Conservation (phyloP, 176 grass and related monocot genomes). For the Raddia guianensis region DNA sequence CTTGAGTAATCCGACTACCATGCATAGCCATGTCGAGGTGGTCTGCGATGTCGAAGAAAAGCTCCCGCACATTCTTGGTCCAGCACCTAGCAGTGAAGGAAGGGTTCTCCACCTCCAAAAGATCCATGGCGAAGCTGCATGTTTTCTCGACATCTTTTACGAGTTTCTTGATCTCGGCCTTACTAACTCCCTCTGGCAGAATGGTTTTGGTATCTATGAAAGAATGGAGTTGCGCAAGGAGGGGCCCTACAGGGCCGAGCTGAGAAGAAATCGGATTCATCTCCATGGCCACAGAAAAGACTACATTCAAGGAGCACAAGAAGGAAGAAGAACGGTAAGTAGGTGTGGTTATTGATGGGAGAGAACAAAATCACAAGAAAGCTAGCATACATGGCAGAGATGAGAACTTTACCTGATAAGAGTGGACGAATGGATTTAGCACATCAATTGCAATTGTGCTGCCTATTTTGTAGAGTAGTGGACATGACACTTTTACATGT, state of each 20-base stretch:
- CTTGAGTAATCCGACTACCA: background rate
- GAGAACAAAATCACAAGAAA: too few species aligned
- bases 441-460: too few species aligned
- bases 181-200: background rate
- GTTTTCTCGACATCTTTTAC: background rate
- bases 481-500: too few species aligned
- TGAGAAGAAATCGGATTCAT: too few species aligned
- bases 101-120: background rate
- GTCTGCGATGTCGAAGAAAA: background rate
- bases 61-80: constrained; percentile 11
- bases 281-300: too few species aligned
- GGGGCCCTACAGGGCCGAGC: background rate
- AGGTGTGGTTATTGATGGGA: too few species aligned
- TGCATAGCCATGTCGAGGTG: background rate
- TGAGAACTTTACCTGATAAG: too few species aligned
- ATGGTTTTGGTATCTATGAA: background rate
- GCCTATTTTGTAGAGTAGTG: too few species aligned
- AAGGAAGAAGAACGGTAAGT: too few species aligned
- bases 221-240: background rate
- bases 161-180: background rate
- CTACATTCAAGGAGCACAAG: too few species aligned
- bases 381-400: too few species aligned
- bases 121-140: background rate
- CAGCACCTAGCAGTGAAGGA: background rate
- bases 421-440: too few species aligned